Conservation (phyloP, 73 alveolate species). For the Paramecium caudatum region DNA sequence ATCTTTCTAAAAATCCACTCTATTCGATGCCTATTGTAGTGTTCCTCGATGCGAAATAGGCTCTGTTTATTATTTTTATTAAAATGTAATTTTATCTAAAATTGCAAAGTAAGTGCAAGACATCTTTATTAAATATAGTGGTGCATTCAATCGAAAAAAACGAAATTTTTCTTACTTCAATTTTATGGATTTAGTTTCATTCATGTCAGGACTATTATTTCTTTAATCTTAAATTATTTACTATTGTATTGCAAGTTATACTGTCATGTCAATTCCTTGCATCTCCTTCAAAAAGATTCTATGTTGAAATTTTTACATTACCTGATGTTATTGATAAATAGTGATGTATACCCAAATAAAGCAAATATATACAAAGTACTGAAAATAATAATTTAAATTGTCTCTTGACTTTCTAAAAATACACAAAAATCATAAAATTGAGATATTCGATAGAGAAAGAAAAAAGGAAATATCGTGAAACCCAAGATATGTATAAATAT, state of each 20-base stretch:
- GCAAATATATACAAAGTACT: neutral
- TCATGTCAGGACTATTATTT: neutral
- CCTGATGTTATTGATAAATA: neutral
- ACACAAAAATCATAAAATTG: neutral
- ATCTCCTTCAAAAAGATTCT: slow-evolving; percentile 33
- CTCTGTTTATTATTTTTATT: neutral
- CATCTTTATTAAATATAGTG: slow-evolving; percentile 30
- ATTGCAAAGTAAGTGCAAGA: slow-evolving; percentile 62
- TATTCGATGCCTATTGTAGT: slow-evolving; percentile 1
- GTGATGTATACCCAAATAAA: neutral
- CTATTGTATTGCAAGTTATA: no score
- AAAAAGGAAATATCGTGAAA: slow-evolving; percentile 49
- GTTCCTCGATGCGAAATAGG: neutral
- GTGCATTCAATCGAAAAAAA: slow-evolving; percentile 4
- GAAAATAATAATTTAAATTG: neutral
- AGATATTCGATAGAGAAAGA: neutral
- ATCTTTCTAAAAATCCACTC: slow-evolving; percentile 30
- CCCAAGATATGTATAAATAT: slow-evolving; percentile 11
- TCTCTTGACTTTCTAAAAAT: neutral
- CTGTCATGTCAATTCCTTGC: neutral
- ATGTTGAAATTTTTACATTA: neutral
- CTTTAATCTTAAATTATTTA: neutral
- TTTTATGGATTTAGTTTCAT: neutral
- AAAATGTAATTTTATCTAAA: slow-evolving; percentile 23
- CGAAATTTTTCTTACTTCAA: neutral